These are phyloP conservation scores for Cryptococcus sp. DNA, from an alignment of 1,284 basidiomycete genomes.

Conservation along the genomic window DNA sequence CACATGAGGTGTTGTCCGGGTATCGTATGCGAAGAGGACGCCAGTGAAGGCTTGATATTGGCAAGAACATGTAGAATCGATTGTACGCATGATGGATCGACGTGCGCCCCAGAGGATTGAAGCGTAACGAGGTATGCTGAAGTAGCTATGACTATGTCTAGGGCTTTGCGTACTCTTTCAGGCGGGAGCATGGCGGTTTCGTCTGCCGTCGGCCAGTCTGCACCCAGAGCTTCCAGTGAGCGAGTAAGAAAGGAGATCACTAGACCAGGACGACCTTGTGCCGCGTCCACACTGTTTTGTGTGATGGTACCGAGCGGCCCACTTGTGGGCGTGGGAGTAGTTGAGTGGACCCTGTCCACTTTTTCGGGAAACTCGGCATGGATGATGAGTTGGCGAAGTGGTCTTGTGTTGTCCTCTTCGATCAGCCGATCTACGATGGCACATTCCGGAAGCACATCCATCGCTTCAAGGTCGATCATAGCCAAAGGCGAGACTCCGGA, in stretches of 20 bases:
- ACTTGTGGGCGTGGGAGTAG: too few species aligned
- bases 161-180: conserved; percentile 53
- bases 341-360: too few species aligned
- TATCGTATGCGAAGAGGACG: conserved; percentile 10
- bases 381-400: conserved; percentile 67
- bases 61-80: conserved; percentile 13
- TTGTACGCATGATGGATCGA: conserved; percentile 20
- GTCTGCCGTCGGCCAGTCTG: background rate
- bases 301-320: too few species aligned
- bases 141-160: conserved; percentile 64
- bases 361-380: conserved; percentile 53
- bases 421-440: conserved; percentile 59
- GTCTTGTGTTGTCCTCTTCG: conserved; percentile 56
- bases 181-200: background rate
- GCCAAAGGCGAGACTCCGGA: conserved; percentile 50
- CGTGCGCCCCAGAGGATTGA: conserved; percentile 58
- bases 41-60: conserved; percentile 13
- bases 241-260: background rate
- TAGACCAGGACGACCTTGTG: background rate
- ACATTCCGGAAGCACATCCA: conserved; percentile 58
- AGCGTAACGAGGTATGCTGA: conserved; percentile 67
- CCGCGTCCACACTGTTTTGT: too few species aligned
- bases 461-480: conserved; percentile 9
- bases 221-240: background rate
- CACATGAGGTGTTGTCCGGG: conserved; percentile 52